Base-by-base conservation (phyloP, 2,329 filamentous ascomycete genomes). In the Hypoxylon rubiginosum region DNA sequence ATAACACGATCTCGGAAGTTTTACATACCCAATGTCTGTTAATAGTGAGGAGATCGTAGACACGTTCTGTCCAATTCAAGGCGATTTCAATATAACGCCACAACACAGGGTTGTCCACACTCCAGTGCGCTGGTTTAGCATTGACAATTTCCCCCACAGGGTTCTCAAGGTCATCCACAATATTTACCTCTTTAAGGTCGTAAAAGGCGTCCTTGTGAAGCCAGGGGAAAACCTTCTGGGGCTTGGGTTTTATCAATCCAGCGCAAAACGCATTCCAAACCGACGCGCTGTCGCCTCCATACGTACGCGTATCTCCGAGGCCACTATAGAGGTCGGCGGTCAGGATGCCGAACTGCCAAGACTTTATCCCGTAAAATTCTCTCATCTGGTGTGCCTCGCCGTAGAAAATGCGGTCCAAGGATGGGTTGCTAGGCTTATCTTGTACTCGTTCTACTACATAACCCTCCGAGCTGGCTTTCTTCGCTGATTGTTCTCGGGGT, bases 21-120 rank as follows among this genome's bases (percentile, higher is more conserved):
- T 3, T 3, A 51, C 49, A 21, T 51, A 51, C 28, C n/a, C 19
- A 30, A 13, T 34, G n/a, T 21, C 30, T 13, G 9, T 34, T 19
- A 4, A 19, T 7, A 1, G n/a, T 13, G 9, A 34, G 30, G n/a
- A 21, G 28, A 13, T 19, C 3, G 4, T 24, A 24, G 9, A 10
- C n/a, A 6, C 49, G n/a, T 11, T 2, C n/a, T 19, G 10, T n/a
- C 30, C 49, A 51, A 17, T 15, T 5, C 30, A 51, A 21, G n/a
- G 49, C n/a, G 10, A 34, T 4, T 15, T 24, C 28, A 2, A 51
- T 4, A 21, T 36, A 36, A 6, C 21, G n/a, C 49, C 49, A 51
- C 36, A 51, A 24, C 8, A 24, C 4, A 51, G 49, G 49, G 17
- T 51, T 51, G 49, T 51, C 49, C 3, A 51, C 49, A 24, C 28